These are phyloP conservation scores for Leccinum ponderosum DNA, from an alignment of 1,284 basidiomycete genomes.

Conservation along the genomic window DNA sequence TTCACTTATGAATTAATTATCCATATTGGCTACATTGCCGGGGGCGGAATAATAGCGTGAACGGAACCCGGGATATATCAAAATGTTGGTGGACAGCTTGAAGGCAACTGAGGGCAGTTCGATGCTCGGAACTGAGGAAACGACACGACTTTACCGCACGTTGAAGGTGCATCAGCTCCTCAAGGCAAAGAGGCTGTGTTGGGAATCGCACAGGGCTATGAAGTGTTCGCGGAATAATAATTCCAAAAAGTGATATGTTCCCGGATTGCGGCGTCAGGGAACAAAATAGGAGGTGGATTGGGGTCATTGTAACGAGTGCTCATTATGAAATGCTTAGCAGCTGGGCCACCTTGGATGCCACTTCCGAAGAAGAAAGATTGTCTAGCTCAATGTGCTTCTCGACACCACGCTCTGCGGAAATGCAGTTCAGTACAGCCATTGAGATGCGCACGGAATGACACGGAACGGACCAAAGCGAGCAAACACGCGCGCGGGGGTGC, in stretches of 20 bases:
- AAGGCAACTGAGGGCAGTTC: slow-evolving; percentile 6
- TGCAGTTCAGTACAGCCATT: slow-evolving; percentile 15
- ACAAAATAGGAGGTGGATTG: slow-evolving; percentile 9
- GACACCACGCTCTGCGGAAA: slow-evolving; percentile 63
- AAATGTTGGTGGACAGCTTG: background rate
- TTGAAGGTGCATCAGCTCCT: slow-evolving; percentile 16
- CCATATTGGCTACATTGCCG: background rate
- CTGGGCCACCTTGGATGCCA: slow-evolving; percentile 66
- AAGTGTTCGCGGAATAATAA: background rate
- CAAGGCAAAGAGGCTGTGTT: slow-evolving; percentile 23
- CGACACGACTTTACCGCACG: slow-evolving; percentile 20
- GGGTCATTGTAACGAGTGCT: slow-evolving; percentile 6
- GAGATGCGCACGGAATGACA: slow-evolving; percentile 7
- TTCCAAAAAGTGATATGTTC: background rate
- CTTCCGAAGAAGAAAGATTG: slow-evolving; percentile 71
- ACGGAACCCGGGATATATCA: slow-evolving; percentile 1
- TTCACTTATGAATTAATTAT: background rate
- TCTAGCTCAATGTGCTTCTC: slow-evolving; percentile 83
- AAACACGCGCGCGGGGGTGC: slow-evolving; percentile 86
- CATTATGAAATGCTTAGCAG: slow-evolving; percentile 44
- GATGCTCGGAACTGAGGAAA: slow-evolving; percentile 6
- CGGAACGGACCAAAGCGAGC: slow-evolving; percentile 83
- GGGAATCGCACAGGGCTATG: slow-evolving; percentile 1
- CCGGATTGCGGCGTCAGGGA: background rate
- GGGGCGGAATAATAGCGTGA: background rate